Evolutionary conservation across 352 stramenopile species (phyloP), one percentile per base, ranked within the genome.

Genomic region (Globisporangium paroecandrum): DNA sequence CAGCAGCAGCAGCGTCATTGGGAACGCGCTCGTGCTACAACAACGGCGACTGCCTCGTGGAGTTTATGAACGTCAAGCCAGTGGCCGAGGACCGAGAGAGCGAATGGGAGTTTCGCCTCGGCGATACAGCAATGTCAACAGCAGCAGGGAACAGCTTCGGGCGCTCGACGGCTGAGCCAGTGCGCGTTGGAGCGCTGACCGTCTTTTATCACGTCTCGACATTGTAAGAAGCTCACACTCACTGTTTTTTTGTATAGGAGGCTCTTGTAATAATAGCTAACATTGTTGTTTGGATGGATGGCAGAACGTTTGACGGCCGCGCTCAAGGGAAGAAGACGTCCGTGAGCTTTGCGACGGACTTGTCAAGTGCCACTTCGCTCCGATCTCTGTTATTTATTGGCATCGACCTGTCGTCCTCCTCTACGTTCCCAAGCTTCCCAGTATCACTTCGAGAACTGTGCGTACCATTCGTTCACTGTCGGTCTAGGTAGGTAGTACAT

Each of bases 381-480:
- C 61, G 10, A n/a, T 66, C 61, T 20, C 49, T 66, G 46, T 43
- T 73, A 70, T 77, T 83, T 72, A 74, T 76, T 67, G 76, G 76
- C 13, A 57, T 83, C 36, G 67, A 81, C 59, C 36, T 83, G 51
- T 64, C 66, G 1, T 65, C 73, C 43, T 10, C 66, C 2, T 9
- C 51, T 13, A 43, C 60, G 38, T 56, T 83, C 1, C 74, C 74
- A 3, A 29, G n/a, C 27, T 64, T 79, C 3, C 74, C 76, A 7
- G 7, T 18, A 1, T 74, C 72, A 18, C 61, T 83, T 13, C 59
- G 18, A 5, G 43, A 70, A 1, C 51, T 81, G 55, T 69, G 63
- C 24, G 64, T 54, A 20, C 22, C 20, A 24, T 20, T 13, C 20
- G 29, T 32, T 49, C 6, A 18, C 32, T 47, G 20, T 15, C 2